These are phyloP conservation scores for Monilinia fructicola DNA, from an alignment of 2,329 filamentous ascomycete species.

Conservation along the genomic window DNA sequence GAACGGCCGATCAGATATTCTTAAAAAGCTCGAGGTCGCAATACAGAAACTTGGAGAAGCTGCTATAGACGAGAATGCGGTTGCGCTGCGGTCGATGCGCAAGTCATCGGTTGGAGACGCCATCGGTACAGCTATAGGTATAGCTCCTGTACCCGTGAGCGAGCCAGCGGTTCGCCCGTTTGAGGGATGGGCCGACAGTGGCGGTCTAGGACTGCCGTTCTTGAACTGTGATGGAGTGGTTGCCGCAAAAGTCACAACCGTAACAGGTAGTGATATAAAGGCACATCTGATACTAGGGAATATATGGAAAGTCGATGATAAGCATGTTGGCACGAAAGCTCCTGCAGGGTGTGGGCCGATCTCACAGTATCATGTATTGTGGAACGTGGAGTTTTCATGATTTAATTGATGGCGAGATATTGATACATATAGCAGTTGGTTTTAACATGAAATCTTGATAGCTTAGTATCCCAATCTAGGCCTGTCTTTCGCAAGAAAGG, in stretches of 20 bases:
- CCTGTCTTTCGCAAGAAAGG: not conserved
- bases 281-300: slow-evolving; percentile 5
- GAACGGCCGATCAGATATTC: slow-evolving; percentile 3
- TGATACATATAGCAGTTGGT: not conserved
- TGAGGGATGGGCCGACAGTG: slow-evolving; percentile 12
- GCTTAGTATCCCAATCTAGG: not conserved
- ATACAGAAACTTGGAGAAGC: slow-evolving; percentile 10
- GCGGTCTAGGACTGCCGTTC: slow-evolving; percentile 10
- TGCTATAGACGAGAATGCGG: not conserved
- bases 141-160: not conserved
- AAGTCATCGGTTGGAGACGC: slow-evolving; percentile 6
- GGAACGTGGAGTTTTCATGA: slow-evolving; percentile 17
- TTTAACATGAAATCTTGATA: not conserved
- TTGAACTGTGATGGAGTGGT: slow-evolving; percentile 17
- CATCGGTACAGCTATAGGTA: slow-evolving; percentile 9
- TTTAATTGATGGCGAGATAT: not conserved
- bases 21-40: slow-evolving; percentile 8
- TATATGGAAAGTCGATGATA: slow-evolving; percentile 7
- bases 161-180: slow-evolving; percentile 2
- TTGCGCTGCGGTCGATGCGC: not conserved
- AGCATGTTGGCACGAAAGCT: slow-evolving; percentile 1
- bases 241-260: not conserved
- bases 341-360: not conserved
- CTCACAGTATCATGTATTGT: slow-evolving; percentile 4
- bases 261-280: slow-evolving; percentile 13